Evolutionary conservation across 306 rosid genomes (phyloP).

Genomic region (Glycine soja): DNA sequence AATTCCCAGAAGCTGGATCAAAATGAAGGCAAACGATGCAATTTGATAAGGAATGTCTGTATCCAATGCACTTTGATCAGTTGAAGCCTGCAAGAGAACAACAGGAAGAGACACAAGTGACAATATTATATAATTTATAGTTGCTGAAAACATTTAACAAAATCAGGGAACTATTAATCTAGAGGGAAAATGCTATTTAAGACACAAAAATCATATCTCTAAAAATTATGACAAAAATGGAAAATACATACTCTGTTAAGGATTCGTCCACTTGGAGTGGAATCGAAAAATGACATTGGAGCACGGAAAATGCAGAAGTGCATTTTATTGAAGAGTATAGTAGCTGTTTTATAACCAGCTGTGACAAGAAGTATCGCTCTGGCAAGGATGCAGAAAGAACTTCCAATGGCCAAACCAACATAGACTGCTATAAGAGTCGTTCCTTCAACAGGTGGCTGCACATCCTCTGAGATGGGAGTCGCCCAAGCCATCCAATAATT

Average conservation of each 20-base stretch:
- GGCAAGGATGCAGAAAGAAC: slow-evolving; percentile 65
- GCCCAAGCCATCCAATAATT: slow-evolving; percentile 98
- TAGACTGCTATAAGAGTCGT: slow-evolving; percentile 64
- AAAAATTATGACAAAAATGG: background rate
- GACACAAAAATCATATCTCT: slow-evolving; percentile 14
- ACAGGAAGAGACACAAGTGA: background rate
- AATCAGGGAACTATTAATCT: background rate
- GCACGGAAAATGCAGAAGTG: slow-evolving; percentile 78
- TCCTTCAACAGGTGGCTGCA: slow-evolving; percentile 56
- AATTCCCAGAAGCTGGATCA: slow-evolving; percentile 47
- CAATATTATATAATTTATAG: background rate
- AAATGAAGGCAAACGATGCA: background rate
- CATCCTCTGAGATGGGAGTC: slow-evolving; percentile 71
- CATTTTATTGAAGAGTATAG: slow-evolving; percentile 80
- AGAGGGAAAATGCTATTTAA: background rate
- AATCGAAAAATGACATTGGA: slow-evolving; percentile 89
- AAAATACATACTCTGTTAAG: slow-evolving; percentile 69
- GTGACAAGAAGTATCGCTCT: slow-evolving; percentile 61
- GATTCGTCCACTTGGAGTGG: slow-evolving; percentile 90
- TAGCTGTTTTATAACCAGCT: slow-evolving; percentile 76
- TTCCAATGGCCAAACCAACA: slow-evolving; percentile 74
- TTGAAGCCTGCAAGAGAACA: slow-evolving; percentile 44
- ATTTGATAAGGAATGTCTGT: slow-evolving; percentile 20
- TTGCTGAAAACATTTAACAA: slow-evolving; percentile 14
- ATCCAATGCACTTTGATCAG: slow-evolving; percentile 50